phyloP scores from a whole-genome alignment of 805 yeast species.

The Saccharomycodes ludwigii region DNA sequence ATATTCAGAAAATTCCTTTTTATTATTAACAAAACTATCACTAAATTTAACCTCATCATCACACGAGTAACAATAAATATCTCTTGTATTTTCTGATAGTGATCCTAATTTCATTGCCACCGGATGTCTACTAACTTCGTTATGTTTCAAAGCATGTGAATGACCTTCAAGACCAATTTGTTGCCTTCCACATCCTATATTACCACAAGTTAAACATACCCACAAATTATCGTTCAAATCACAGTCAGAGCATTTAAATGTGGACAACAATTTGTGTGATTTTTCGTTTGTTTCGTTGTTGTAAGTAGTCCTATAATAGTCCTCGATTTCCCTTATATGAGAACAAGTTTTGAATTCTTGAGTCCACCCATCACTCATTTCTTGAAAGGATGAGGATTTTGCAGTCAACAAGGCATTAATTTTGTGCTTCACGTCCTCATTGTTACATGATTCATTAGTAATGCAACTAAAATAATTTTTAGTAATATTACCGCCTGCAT shows the following conservation, averaged over 20 bases:
- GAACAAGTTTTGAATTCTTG: conserved; percentile 71
- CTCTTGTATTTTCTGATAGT: conserved; percentile 58
- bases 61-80: conserved; percentile 79
- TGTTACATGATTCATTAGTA: too few species aligned
- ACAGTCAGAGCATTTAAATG: conserved; percentile 42
- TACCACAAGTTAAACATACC: conserved; percentile 87
- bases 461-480: too few species aligned
- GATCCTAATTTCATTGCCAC: conserved; percentile 89
- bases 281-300: background rate
- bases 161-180: conserved; percentile 94
- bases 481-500: conserved; percentile 2
- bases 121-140: conserved; percentile 46
- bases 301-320: too few species aligned
- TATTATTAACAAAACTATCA: conserved; percentile 10
- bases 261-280: conserved; percentile 20
- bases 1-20: conserved; percentile 24
- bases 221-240: conserved; percentile 69
- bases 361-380: conserved; percentile 86
- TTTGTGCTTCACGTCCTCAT: conserved; percentile 5
- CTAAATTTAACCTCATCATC: conserved; percentile 82
- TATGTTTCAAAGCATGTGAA: conserved; percentile 78
- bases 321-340: conserved; percentile 54
- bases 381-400: conserved; percentile 17
- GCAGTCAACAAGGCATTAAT: conserved; percentile 16
- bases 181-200: conserved; percentile 86